Conservation (phyloP, 1,284 basidiomycete species). For the Cerioporus squamosus region DNA sequence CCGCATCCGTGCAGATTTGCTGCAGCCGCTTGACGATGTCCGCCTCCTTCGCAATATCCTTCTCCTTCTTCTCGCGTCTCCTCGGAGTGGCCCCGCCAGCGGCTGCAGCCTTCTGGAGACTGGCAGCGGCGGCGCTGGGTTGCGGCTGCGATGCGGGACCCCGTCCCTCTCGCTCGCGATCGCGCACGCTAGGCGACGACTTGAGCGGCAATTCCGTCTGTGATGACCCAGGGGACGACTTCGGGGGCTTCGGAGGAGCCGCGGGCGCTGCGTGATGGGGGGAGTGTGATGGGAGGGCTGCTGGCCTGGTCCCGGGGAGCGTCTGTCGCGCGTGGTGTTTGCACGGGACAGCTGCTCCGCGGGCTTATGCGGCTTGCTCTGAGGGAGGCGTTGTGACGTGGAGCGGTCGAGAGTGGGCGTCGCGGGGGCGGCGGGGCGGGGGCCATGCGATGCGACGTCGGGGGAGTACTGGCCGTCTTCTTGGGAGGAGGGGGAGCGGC, state of each 20-base stretch:
- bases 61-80: constrained; percentile 84
- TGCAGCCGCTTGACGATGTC: constrained; percentile 92
- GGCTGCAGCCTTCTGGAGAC: constrained; percentile 59
- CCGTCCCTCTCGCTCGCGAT: constrained; percentile 21
- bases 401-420: constrained; percentile 74
- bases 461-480: constrained; percentile 45
- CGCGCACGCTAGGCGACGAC: constrained; percentile 25
- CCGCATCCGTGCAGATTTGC: constrained; percentile 96
- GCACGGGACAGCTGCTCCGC: constrained; percentile 61
- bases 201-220: constrained; percentile 59
- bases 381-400: constrained; percentile 68
- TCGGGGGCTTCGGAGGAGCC: constrained; percentile 38
- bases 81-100: constrained; percentile 76
- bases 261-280: constrained; percentile 22
- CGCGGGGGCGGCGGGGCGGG: constrained; percentile 62
- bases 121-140: constrained; percentile 59
- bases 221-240: constrained; percentile 56
- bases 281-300: constrained; percentile 17
- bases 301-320: constrained; percentile 39
- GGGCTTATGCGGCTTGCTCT: constrained; percentile 53
- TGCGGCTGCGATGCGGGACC: constrained; percentile 32
- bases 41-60: constrained; percentile 81
- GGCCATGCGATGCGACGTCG: constrained; percentile 63
- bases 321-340: constrained; percentile 66
- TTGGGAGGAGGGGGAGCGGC: constrained; percentile 58